Evolutionary conservation across 768 basidiomycete species (phyloP).

Genomic region (Strobilomyces dryophilus): DNA sequence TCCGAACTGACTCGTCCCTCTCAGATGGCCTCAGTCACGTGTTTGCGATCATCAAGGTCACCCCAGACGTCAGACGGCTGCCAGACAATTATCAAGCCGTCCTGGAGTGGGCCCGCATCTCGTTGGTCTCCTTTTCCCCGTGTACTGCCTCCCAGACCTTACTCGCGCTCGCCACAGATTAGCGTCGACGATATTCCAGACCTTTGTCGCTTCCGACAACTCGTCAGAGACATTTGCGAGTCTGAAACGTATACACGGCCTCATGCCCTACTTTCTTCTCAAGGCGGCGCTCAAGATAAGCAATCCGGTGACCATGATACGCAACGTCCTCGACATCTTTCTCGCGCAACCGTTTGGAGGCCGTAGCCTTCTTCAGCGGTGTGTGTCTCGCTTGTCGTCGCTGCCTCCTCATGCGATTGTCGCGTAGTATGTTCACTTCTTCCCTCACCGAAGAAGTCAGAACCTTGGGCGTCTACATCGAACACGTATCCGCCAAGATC

Average conservation of each 20-base stretch:
- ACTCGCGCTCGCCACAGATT: constrained; percentile 46
- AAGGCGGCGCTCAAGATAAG: constrained; percentile 89
- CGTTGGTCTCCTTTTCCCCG: constrained; percentile 51
- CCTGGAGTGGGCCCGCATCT: constrained; percentile 95
- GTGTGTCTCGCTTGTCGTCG: constrained; percentile 6
- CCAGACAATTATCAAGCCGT: constrained; percentile 86
- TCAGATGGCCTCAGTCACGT: constrained; percentile 85
- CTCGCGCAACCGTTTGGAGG: constrained; percentile 97
- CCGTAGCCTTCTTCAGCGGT: constrained; percentile 87
- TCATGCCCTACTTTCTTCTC: constrained; percentile 98
- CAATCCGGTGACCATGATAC: constrained; percentile 95
- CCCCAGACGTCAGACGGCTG: constrained; percentile 68
- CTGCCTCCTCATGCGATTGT: constrained; percentile 4
- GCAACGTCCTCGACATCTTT: constrained; percentile 89
- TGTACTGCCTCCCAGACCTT: not conserved
- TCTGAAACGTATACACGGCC: constrained; percentile 88
- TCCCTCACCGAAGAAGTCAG: constrained; percentile 88
- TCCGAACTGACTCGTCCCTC: constrained; percentile 3
- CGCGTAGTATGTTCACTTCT: constrained; percentile 86
- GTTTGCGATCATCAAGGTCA: constrained; percentile 85
- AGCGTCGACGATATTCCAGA: constrained; percentile 95
- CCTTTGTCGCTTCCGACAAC: constrained; percentile 88
- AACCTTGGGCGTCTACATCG: constrained; percentile 80
- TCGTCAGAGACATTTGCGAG: constrained; percentile 85
- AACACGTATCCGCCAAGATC: constrained; percentile 81